phyloP scores from a whole-genome alignment of 177 flowering plant genomes.

The Telopea speciosissima region DNA sequence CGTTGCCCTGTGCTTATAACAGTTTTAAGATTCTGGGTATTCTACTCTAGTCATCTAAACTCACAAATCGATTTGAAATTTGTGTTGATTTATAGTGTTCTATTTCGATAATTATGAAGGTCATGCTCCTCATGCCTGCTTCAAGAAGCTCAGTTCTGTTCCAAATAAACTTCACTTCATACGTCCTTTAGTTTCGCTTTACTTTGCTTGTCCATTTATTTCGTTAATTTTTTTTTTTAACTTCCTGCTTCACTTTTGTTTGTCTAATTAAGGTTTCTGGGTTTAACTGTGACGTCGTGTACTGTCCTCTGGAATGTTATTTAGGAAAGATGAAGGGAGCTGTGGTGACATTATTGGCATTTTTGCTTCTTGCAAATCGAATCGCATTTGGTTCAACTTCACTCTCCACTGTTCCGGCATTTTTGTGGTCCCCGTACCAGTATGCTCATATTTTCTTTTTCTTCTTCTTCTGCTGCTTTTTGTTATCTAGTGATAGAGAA shows the following conservation, averaged over 20 bases:
- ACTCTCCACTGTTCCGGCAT: constrained; percentile 44
- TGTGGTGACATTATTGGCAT: constrained; percentile 5
- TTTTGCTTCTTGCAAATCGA: constrained; percentile 18
- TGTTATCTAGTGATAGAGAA: not conserved
- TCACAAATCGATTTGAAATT: not conserved
- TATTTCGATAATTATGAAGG: not conserved
- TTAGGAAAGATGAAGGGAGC: constrained; percentile 16
- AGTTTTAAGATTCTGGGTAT: not conserved
- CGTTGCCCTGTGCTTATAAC: not conserved
- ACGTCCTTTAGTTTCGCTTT: not conserved
- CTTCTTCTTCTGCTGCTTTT: not conserved
- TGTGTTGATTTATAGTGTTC: not conserved
- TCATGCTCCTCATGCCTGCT: not conserved
- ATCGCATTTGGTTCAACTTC: constrained; percentile 22
- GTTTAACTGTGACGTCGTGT: not conserved
- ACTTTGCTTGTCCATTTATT: not conserved
- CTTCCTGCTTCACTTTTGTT: not conserved
- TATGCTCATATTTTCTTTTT: constrained; percentile 15
- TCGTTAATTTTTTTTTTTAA: too few relatives aligned
- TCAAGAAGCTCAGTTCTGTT: not conserved
- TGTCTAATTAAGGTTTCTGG: not conserved
- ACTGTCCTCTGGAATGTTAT: too few relatives aligned
- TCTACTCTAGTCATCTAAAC: not conserved
- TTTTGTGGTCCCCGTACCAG: constrained; percentile 54
- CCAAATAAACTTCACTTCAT: not conserved